Base-by-base conservation (phyloP, 306 rosid species). In the Inga oerstediana region DNA sequence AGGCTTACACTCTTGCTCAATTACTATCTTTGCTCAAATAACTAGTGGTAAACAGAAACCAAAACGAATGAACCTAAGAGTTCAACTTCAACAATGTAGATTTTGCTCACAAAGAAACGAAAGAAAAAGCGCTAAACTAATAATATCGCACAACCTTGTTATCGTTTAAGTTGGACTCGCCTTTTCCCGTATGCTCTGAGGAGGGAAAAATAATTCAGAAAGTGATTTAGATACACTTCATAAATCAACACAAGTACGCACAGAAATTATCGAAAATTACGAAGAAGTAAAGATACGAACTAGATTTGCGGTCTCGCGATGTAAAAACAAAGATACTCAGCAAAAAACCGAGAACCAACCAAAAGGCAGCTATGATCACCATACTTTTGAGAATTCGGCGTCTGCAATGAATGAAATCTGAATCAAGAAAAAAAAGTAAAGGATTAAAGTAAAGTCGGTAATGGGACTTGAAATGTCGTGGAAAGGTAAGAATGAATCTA, bases 341-440 rank as follows among this genome's bases (percentile, higher is more conserved):
- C 30, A 91, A 44, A 56, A 91, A 24, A 77, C 94, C 88, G 59
- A 90, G 77, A 76, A 91, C 34, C 91, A 90, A 79, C 82, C 86
- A 88, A 62, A 84, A 87, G 48, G 82, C 87, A 72, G 82, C 88
- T n/a, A 91, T 72, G 83, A 87, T 35, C 41, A 69, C 34, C 97
- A 88, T 94, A 52, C 35, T 65, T 74, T 64, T 37, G 44, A 20
- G 69, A 86, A 82, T 54, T 77, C 54, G 52, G 73, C 64, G 75
- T 56, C 82, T 80, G 27, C 49, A 71, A 69, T 64, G 51, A 85
- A 79, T 80, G 80, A 83, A 79, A 87, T 83, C 84, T 76, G 80
- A 70, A 81, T 75, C 64, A 56, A 41, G 2, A 7, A 76, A 79
- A 79, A 68, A 79, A 68, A 76, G 65, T 43, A 75, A 71, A 73